phyloP scores from a whole-genome alignment of 495 filamentous ascomycete species.

The Penicillium soppii region DNA sequence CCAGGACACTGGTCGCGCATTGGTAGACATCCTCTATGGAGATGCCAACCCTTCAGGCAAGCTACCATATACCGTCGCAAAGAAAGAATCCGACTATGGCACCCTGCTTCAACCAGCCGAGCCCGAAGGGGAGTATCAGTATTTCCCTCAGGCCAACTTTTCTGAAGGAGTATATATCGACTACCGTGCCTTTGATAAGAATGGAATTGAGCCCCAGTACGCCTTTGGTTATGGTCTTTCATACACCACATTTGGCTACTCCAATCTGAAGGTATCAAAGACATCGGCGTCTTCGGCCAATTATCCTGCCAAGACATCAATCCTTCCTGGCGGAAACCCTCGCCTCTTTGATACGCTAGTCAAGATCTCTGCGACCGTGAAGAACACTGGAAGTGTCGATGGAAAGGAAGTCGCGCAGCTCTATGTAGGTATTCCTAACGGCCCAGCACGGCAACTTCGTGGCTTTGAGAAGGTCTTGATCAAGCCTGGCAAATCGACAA shows the following conservation, averaged over 20 bases:
- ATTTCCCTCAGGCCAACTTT: constrained; percentile 67
- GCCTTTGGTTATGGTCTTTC: constrained; percentile 68
- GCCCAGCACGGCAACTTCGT: constrained; percentile 58
- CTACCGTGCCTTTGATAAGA: constrained; percentile 62
- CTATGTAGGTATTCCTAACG: constrained; percentile 44
- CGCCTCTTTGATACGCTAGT: constrained; percentile 59
- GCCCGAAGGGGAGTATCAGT: constrained; percentile 42
- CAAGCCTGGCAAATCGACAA: constrained; percentile 36
- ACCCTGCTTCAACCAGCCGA: constrained; percentile 57
- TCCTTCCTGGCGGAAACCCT: constrained; percentile 56
- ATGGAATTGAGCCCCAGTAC: constrained; percentile 57
- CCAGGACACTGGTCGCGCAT: constrained; percentile 69
- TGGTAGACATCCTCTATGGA: constrained; percentile 70
- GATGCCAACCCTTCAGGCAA: constrained; percentile 66
- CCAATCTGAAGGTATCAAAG: constrained; percentile 5
- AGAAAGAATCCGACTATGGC: constrained; percentile 59
- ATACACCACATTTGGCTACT: constrained; percentile 65
- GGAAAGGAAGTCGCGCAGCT: constrained; percentile 62
- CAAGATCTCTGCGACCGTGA: constrained; percentile 46
- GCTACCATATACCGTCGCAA: constrained; percentile 74
- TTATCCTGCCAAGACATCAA: constrained; percentile 12
- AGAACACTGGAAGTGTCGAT: constrained; percentile 51
- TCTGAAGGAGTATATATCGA: constrained; percentile 64
- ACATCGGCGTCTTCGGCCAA: background rate
- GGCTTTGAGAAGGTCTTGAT: constrained; percentile 64